phyloP scores from a whole-genome alignment of 345 rosid species.

The Anastatica hierochuntica region DNA sequence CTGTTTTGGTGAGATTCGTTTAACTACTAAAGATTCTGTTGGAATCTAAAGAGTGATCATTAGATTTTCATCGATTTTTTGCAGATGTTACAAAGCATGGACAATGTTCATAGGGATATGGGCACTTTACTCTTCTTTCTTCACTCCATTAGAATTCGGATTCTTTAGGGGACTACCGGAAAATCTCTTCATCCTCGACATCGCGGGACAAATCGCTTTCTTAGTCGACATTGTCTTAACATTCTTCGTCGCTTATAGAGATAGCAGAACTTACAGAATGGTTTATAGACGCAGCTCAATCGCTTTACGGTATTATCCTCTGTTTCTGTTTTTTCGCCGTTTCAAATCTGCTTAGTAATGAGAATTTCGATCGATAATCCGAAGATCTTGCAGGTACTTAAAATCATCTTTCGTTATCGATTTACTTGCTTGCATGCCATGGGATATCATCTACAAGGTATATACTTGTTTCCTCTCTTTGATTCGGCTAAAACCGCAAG shows the following conservation, averaged over 20 bases:
- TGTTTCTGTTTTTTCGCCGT: too few species aligned
- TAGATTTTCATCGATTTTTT: neutral
- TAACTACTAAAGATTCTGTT: neutral
- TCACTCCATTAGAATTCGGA: slow-evolving; percentile 81
- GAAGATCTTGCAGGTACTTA: slow-evolving; percentile 46
- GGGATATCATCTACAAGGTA: slow-evolving; percentile 87
- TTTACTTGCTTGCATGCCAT: slow-evolving; percentile 64
- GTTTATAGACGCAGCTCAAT: slow-evolving; percentile 46
- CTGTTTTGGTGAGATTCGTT: too few species aligned
- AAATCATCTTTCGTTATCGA: slow-evolving; percentile 60
- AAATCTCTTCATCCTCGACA: slow-evolving; percentile 60
- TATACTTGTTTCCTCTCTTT: too few species aligned
- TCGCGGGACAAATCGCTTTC: slow-evolving; percentile 64
- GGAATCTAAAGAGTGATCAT: neutral
- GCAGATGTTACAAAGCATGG: slow-evolving; percentile 67
- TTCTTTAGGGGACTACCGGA: slow-evolving; percentile 76
- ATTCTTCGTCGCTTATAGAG: slow-evolving; percentile 62
- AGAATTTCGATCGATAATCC: too few species aligned
- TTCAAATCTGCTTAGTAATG: too few species aligned
- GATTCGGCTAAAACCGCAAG: too few species aligned
- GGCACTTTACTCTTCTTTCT: slow-evolving; percentile 87
- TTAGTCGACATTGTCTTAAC: slow-evolving; percentile 51
- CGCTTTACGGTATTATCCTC: slow-evolving; percentile 41
- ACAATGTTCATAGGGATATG: slow-evolving; percentile 61
- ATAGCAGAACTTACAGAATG: slow-evolving; percentile 42